phyloP scores from a whole-genome alignment of 1,139 yeast genomes.

The Lodderomyces orthopsilosis region DNA sequence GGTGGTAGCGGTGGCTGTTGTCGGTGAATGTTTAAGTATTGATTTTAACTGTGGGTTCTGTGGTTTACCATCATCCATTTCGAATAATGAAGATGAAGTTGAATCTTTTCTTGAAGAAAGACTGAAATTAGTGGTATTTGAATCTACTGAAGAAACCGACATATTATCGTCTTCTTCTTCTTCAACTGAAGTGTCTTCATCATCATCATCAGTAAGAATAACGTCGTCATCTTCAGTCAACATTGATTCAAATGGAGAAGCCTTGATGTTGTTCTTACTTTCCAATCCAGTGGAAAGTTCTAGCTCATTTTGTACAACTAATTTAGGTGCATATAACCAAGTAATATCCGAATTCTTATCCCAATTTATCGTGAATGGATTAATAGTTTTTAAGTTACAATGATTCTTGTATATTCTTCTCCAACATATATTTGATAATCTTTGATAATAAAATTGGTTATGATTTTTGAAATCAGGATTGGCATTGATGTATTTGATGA shows the following conservation, averaged over 20 bases:
- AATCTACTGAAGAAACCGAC: slow-evolving; percentile 10
- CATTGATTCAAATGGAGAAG: not conserved
- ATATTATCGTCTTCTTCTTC: slow-evolving; percentile 8
- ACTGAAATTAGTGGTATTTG: slow-evolving; percentile 8
- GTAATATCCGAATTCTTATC: slow-evolving; percentile 43
- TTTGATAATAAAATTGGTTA: slow-evolving; percentile 15
- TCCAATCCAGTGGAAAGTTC: too few species aligned
- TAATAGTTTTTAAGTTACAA: slow-evolving; percentile 24
- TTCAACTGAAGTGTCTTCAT: not conserved
- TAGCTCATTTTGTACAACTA: slow-evolving; percentile 8
- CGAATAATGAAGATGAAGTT: slow-evolving; percentile 7
- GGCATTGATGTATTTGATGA: slow-evolving; percentile 23
- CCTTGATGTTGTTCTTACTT: not conserved
- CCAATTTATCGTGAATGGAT: slow-evolving; percentile 43
- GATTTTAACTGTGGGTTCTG: slow-evolving; percentile 15
- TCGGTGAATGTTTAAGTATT: slow-evolving; percentile 2
- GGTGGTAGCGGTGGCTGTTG: slow-evolving; percentile 3
- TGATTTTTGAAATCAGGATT: slow-evolving; percentile 16
- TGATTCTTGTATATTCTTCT: slow-evolving; percentile 39
- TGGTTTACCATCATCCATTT: not conserved
- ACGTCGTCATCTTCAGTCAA: not conserved
- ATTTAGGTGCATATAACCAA: slow-evolving; percentile 47
- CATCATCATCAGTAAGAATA: not conserved
- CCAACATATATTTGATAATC: slow-evolving; percentile 43
- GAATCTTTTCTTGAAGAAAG: slow-evolving; percentile 10